Conservation (phyloP, 805 yeast species). For the Metschnikowia shivogae region DNA sequence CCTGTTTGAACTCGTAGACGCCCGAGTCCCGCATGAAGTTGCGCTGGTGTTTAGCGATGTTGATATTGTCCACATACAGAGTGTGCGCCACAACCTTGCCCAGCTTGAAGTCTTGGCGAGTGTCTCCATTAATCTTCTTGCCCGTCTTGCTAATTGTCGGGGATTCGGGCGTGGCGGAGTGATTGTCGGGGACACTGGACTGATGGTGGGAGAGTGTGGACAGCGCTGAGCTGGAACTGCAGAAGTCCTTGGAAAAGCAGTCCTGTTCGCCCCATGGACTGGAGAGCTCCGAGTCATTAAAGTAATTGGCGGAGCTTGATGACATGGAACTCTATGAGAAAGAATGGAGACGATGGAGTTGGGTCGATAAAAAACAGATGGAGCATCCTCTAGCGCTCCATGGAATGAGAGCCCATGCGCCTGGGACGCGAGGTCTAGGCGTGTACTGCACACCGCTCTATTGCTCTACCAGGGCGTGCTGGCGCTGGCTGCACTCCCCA, state of each 20-base stretch:
- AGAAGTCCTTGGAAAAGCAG: background rate
- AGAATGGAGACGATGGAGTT: background rate
- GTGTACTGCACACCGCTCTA: background rate
- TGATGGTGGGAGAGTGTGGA: constrained; percentile 8
- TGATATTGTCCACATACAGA: constrained; percentile 26
- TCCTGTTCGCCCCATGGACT: constrained; percentile 1
- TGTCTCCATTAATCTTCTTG: constrained; percentile 2
- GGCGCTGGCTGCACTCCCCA: no score
- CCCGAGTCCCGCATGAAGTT: constrained; percentile 16
- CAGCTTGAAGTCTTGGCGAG: constrained; percentile 10
- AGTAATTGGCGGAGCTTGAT: background rate
- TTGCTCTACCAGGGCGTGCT: constrained; percentile 4
- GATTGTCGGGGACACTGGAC: constrained; percentile 8
- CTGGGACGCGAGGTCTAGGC: background rate
- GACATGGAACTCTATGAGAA: background rate
- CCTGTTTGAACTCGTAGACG: constrained; percentile 7
- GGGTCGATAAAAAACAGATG: background rate
- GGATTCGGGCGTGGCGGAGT: constrained; percentile 3
- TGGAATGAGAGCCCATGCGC: background rate
- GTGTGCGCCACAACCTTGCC: constrained; percentile 17
- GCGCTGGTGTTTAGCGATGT: constrained; percentile 21
- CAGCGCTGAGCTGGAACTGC: constrained; percentile 13
- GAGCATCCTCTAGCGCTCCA: background rate
- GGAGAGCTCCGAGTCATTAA: background rate
- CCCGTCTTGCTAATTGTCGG: constrained; percentile 4